A percentile compares a stretch with the other conserved stretches of the same genome.
Conservation (phyloP, 345 rosid genomes). For the Odontarrhena argentea region DNA sequence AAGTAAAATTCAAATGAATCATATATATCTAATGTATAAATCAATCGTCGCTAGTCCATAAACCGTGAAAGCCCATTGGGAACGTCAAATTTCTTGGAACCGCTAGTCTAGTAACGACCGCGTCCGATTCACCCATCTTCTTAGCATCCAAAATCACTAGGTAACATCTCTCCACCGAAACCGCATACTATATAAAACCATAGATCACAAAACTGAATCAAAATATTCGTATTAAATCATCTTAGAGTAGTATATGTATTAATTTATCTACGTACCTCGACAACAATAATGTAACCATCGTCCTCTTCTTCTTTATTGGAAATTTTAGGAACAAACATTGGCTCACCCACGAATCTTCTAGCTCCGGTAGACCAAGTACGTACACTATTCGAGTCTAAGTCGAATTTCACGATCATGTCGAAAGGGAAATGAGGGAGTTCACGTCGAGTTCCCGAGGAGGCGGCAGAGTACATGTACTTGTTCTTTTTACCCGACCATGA, state of each 20-base stretch:
- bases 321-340: conserved; percentile 64
- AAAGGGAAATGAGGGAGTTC: conserved; percentile 81
- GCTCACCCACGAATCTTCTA: conserved; percentile 86
- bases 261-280: conserved; percentile 57
- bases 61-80: conserved; percentile 92
- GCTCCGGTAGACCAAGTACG: conserved; percentile 63
- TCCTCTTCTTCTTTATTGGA: conserved; percentile 49
- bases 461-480: conserved; percentile 55
- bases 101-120: conserved; percentile 67
- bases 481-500: conserved; percentile 59
- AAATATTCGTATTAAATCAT: neutral
- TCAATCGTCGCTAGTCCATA: conserved; percentile 54
- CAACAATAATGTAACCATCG: conserved; percentile 76
- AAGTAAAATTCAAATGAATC: neutral
- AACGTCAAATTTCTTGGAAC: conserved; percentile 77
- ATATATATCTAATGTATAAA: neutral
- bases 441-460: conserved; percentile 68
- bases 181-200: conserved; percentile 68
- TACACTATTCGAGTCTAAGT: conserved; percentile 38
- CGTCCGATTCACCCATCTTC: conserved; percentile 77
- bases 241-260: neutral
- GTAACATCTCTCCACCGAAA: conserved; percentile 73
- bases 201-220: neutral
- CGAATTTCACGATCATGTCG: conserved; percentile 73
- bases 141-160: conserved; percentile 71